Evolutionary conservation across 2,329 filamentous ascomycete genomes (phyloP).

Genomic region (Fusarium duplospermum): DNA sequence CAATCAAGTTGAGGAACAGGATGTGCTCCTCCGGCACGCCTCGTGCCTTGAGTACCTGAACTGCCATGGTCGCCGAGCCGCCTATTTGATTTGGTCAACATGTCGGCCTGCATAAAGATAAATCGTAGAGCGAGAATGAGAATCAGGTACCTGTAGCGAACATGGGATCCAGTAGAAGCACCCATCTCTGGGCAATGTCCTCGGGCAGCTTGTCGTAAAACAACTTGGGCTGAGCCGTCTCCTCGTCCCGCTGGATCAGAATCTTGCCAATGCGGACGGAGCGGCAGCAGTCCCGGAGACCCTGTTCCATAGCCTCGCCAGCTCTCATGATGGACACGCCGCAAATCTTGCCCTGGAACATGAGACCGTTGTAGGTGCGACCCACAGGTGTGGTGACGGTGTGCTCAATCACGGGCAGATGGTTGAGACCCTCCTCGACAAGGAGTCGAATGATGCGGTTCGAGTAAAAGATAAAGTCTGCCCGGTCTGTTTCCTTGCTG

Average conservation of each 20-base stretch:
- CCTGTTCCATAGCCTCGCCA: conserved; percentile 98
- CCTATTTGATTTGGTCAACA: conserved; percentile 61
- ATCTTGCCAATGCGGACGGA: conserved; percentile 99
- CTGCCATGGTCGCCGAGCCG: conserved; percentile 96
- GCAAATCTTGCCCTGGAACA: conserved; percentile 98
- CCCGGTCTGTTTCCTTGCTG: conserved; percentile 87
- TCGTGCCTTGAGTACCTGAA: conserved; percentile 88
- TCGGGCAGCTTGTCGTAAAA: conserved; percentile 98
- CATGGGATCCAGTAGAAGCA: conserved; percentile 96
- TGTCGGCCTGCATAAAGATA: neutral
- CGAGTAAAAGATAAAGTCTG: conserved; percentile 99
- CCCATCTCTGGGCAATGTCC: conserved; percentile 93
- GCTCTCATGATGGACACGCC: conserved; percentile 99
- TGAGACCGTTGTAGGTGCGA: conserved; percentile 86
- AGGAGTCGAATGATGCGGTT: conserved; percentile 97
- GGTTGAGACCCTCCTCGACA: conserved; percentile 97
- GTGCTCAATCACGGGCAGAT: conserved; percentile 90
- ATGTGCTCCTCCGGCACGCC: conserved; percentile 97
- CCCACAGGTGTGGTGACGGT: conserved; percentile 92
- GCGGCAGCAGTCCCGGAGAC: conserved; percentile 93
- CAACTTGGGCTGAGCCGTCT: conserved; percentile 89
- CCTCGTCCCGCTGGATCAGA: conserved; percentile 95
- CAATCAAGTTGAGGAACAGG: conserved; percentile 95
- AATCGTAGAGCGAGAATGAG: neutral
- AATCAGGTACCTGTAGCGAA: conserved; percentile 84